A percentile compares a stretch with the other conserved stretches of the same genome.
Evolutionary conservation across 2,329 filamentous ascomycete species (phyloP).

Genomic region (Pyrenophora tritici-repentis): DNA sequence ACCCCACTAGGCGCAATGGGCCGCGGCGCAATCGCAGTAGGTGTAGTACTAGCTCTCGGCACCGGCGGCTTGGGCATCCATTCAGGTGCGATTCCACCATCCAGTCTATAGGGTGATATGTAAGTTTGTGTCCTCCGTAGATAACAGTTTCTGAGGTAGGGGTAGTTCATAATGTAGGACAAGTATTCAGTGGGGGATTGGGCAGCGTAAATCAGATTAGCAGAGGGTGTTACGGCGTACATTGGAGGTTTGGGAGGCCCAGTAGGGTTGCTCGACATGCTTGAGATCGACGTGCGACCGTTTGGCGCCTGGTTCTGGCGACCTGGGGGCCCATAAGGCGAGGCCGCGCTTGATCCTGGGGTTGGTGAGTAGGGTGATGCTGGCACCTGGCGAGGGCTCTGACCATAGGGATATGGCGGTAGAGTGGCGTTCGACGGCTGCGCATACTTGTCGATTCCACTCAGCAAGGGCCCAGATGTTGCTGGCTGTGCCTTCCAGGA

Average conservation of each 20-base stretch:
- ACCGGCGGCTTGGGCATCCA: constrained; percentile 43
- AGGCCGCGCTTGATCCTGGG: constrained; percentile 16
- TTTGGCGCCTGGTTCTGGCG: constrained; percentile 35
- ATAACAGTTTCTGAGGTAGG: constrained; percentile 53
- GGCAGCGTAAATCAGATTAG: constrained; percentile 45
- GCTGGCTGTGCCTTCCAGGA: constrained; percentile 33
- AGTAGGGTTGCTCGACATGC: constrained; percentile 36
- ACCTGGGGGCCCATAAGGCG: constrained; percentile 23
- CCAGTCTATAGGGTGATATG: constrained; percentile 53
- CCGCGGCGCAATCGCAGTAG: constrained; percentile 21
- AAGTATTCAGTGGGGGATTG: constrained; percentile 48
- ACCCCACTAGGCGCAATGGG: constrained; percentile 16
- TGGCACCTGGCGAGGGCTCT: constrained; percentile 24
- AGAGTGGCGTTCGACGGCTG: constrained; percentile 26
- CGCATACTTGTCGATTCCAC: constrained; percentile 36
- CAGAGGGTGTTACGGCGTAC: constrained; percentile 44
- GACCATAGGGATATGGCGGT: constrained; percentile 35
- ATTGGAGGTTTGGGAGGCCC: constrained; percentile 44
- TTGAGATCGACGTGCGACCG: constrained; percentile 40
- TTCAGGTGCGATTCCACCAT: constrained; percentile 49
- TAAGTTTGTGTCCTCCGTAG: constrained; percentile 53
- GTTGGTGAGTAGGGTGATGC: constrained; percentile 29
- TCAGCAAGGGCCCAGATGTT: constrained; percentile 25
- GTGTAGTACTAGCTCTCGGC: constrained; percentile 9
- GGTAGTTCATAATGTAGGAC: constrained; percentile 51